These are phyloP conservation scores for Babesia divergens DNA, from an alignment of 169 alveolate species.

Conservation along the genomic window DNA sequence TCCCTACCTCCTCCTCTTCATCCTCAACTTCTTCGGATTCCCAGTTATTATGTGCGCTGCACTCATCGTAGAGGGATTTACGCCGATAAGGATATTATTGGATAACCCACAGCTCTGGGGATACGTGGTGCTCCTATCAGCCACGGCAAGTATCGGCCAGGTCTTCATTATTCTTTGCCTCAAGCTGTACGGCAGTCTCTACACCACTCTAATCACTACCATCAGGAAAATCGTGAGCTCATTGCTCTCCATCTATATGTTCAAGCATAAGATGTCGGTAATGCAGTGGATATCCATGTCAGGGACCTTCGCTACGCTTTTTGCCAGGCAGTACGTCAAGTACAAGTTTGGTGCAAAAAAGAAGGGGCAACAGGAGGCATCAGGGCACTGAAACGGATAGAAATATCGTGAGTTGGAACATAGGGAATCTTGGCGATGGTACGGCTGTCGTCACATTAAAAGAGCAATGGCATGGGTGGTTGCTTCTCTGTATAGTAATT, in stretches of 20 bases:
- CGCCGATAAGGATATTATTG: constrained; percentile 67
- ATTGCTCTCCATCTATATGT: constrained; percentile 80
- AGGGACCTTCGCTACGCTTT: constrained; percentile 75
- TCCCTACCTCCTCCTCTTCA: constrained; percentile 81
- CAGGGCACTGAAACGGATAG: neutral
- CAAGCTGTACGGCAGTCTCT: constrained; percentile 83
- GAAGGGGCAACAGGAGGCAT: neutral
- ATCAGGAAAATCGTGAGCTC: constrained; percentile 83
- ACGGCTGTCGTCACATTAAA: neutral
- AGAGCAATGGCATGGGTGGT: no score
- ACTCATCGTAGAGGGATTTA: constrained; percentile 77
- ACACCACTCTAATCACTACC: constrained; percentile 85
- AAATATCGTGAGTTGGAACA: no score
- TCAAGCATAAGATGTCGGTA: constrained; percentile 77
- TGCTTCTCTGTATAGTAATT: no score
- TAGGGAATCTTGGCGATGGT: no score
- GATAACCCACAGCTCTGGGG: constrained; percentile 53
- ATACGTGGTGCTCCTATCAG: constrained; percentile 66
- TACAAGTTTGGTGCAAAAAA: constrained; percentile 32
- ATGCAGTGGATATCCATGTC: constrained; percentile 83
- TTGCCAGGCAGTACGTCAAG: constrained; percentile 72
- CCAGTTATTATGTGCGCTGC: constrained; percentile 65
- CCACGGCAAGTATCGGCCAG: constrained; percentile 86
- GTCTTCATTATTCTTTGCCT: constrained; percentile 82
- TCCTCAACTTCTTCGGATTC: constrained; percentile 78